phyloP scores from a whole-genome alignment of 306 rosid species.

The Acacia confusa region DNA sequence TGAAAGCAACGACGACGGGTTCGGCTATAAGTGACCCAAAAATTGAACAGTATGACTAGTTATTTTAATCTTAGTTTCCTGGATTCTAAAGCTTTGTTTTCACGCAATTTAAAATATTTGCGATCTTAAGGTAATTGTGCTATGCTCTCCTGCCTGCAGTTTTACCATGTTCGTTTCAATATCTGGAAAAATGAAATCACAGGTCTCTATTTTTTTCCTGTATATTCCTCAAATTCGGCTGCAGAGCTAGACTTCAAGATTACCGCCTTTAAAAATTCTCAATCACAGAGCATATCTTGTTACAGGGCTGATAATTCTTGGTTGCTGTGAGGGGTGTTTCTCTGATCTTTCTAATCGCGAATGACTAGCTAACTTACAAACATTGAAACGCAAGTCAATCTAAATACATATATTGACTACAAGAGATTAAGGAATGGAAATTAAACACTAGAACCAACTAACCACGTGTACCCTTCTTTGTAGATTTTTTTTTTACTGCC shows the following conservation, averaged over 20 bases:
- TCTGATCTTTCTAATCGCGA: too few species aligned
- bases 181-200: background rate
- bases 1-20: too few species aligned
- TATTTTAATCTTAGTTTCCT: conserved; percentile 5
- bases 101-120: conserved; percentile 1
- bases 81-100: conserved; percentile 5
- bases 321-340: too few species aligned
- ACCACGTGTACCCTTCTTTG: too few species aligned
- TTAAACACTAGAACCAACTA: too few species aligned
- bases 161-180: conserved; percentile 16
- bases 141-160: background rate
- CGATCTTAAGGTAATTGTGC: background rate
- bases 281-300: conserved; percentile 43
- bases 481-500: too few species aligned
- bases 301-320: conserved; percentile 55
- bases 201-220: conserved; percentile 1
- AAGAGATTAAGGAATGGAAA: too few species aligned
- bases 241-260: conserved; percentile 58
- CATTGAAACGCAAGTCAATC: too few species aligned
- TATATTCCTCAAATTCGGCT: conserved; percentile 24
- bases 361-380: too few species aligned
- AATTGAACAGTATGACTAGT: background rate
- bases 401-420: too few species aligned
- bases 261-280: conserved; percentile 50
- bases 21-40: too few species aligned